Evolutionary conservation across 495 filamentous ascomycete species (phyloP), one percentile per base, ranked within the genome.

Genomic region (Penicillium arizonense): DNA sequence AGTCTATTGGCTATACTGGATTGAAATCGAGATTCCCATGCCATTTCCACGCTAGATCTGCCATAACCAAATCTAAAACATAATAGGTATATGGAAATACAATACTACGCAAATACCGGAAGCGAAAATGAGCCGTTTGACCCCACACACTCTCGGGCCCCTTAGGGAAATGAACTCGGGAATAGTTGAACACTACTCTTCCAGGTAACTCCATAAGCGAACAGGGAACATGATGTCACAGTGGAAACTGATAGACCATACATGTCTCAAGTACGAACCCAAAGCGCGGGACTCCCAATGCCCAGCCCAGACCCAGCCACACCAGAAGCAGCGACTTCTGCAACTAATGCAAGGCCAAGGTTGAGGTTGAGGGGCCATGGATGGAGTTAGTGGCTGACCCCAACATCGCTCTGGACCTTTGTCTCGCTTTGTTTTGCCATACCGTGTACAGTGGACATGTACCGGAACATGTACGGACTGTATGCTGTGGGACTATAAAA

Each of bases 201-300:
- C 28, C 28, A 39, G 37, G 40, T 43, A 43, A 43, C 26, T 43
- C 28, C 28, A 30, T 30, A 30, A 30, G 28, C 20, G 43, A 16
- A 20, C 26, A 11, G 14, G 26, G 44, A 32, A 36, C 35, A 56
- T 59, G 56, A 55, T 55, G 40, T 59, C 56, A 55, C 39, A 10
- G 46, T 51, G 52, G 42, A 47, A 6, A 20, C 23, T 9, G 28
- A 28, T 28, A 38, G 26, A 37, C 9, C n/a, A 30, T 47, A 8
- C 41, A 30, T 8, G 28, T 30, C 28, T 5, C 8, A 7, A 7
- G 28, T 30, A 30, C 28, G 28, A 30, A 30, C 28, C 28, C 28
- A 30, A 30, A 30, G 28, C 28, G 28, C 28, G 28, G 28, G 4
- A 30, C 26, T 44, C 23, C 14, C 14, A 43, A 20, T 30, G 9